Conservation (phyloP, 345 rosid species). For the Corymbia maculata region DNA sequence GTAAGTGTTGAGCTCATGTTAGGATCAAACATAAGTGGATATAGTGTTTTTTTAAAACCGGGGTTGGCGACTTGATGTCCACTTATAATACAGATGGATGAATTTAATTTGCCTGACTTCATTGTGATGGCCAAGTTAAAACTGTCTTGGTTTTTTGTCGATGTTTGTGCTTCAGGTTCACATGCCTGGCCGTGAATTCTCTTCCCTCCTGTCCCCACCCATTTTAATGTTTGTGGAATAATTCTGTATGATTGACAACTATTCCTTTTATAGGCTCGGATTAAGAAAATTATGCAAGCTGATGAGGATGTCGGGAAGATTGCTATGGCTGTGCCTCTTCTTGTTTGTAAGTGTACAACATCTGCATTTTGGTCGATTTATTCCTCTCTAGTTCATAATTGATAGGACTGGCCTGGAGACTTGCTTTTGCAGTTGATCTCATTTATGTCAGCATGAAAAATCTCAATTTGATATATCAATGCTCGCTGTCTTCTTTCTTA, state of each 20-base stretch:
- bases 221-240: not conserved
- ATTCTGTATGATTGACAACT: not conserved
- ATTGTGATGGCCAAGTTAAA: not conserved
- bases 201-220: not conserved
- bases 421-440: not conserved
- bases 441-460: not conserved
- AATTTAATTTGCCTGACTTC: not conserved
- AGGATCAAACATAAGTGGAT: not conserved
- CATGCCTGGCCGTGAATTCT: not conserved
- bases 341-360: constrained; percentile 46
- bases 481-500: not conserved
- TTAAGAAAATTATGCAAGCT: constrained; percentile 79
- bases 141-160: not conserved
- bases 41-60: not conserved
- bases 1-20: not conserved
- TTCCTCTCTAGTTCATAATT: not conserved
- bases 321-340: constrained; percentile 76
- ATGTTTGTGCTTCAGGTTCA: not conserved
- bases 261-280: constrained; percentile 34
- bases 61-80: not conserved
- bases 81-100: not conserved
- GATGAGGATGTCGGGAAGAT: constrained; percentile 80
- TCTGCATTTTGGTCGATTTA: not conserved
- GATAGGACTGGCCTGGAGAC: not conserved
- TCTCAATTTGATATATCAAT: not conserved